Percentiles rank a stretch among this genome's conserved stretches.
phyloP scores from a whole-genome alignment of 2,329 filamentous ascomycete genomes.

The Sporothrix curviconia region DNA sequence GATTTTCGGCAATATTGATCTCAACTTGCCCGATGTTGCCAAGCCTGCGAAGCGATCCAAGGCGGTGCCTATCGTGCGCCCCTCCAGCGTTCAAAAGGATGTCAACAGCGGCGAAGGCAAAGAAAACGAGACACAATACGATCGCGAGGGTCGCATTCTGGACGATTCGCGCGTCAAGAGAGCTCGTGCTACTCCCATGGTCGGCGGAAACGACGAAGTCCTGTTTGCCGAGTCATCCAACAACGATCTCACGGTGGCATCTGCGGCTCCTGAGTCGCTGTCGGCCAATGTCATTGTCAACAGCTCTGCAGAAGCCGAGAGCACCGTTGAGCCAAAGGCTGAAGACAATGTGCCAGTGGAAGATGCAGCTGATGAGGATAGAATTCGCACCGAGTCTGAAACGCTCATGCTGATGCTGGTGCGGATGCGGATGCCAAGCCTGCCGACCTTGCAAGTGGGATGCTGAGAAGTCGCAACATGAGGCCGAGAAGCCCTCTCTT shows the following conservation, averaged over 20 bases:
- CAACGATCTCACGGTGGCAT: constrained; percentile 8
- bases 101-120: constrained; percentile 6
- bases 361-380: background rate
- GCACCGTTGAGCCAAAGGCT: background rate
- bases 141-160: constrained; percentile 54
- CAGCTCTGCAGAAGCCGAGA: background rate
- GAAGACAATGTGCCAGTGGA: background rate
- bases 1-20: constrained; percentile 65
- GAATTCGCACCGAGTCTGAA: background rate
- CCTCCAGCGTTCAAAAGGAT: constrained; percentile 41
- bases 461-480: background rate
- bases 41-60: constrained; percentile 69
- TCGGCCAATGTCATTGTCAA: background rate
- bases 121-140: constrained; percentile 34
- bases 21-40: constrained; percentile 53
- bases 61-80: constrained; percentile 72
- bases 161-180: constrained; percentile 71
- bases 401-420: background rate
- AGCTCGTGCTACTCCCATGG: constrained; percentile 57
- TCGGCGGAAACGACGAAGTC: constrained; percentile 66
- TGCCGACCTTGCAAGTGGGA: no score
- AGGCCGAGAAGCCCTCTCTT: constrained; percentile 24
- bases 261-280: constrained; percentile 13
- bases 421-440: no score
- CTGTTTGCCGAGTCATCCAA: constrained; percentile 58